phyloP scores from a whole-genome alignment of 352 stramenopile species.

The Hyaloperonospora arabidopsidis region DNA sequence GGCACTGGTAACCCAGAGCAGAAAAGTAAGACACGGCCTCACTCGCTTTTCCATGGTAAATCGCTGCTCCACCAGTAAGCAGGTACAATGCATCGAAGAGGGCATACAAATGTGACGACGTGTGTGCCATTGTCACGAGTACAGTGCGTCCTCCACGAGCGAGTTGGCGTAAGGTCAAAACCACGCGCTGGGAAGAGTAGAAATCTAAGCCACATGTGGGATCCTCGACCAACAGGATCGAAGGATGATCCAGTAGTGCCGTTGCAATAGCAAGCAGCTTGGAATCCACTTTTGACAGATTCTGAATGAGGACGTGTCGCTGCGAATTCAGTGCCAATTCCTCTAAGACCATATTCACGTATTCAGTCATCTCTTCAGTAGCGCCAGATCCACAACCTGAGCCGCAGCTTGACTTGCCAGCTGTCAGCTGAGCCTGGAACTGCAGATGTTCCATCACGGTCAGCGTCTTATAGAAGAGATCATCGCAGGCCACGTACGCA shows the following conservation, averaged over 20 bases:
- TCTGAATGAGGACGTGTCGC: slow-evolving; percentile 27
- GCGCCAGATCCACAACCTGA: slow-evolving; percentile 13
- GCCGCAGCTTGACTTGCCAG: slow-evolving; percentile 10
- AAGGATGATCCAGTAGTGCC: slow-evolving; percentile 69
- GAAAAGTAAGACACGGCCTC: slow-evolving; percentile 53
- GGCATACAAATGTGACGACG: slow-evolving; percentile 54
- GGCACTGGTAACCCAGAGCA: slow-evolving; percentile 42
- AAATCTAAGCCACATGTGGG: slow-evolving; percentile 61
- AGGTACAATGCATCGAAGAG: slow-evolving; percentile 59
- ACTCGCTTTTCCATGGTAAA: slow-evolving; percentile 49
- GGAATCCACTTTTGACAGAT: slow-evolving; percentile 33
- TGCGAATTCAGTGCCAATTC: slow-evolving; percentile 22
- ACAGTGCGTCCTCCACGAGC: slow-evolving; percentile 80
- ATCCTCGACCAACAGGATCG: slow-evolving; percentile 82
- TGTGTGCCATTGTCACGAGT: slow-evolving; percentile 83
- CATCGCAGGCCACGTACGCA: slow-evolving; percentile 17
- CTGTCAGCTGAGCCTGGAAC: slow-evolving; percentile 25
- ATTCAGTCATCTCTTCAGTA: slow-evolving; percentile 11
- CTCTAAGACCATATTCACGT: slow-evolving; percentile 25
- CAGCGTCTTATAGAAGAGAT: slow-evolving; percentile 32
- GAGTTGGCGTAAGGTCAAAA: slow-evolving; percentile 56
- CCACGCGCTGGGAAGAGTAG: slow-evolving; percentile 43
- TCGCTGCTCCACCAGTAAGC: slow-evolving; percentile 36
- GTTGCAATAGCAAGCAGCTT: slow-evolving; percentile 83
- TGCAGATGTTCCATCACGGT: slow-evolving; percentile 31